Base-by-base conservation (phyloP, 768 basidiomycete genomes). In the Butyriboletus loyo region DNA sequence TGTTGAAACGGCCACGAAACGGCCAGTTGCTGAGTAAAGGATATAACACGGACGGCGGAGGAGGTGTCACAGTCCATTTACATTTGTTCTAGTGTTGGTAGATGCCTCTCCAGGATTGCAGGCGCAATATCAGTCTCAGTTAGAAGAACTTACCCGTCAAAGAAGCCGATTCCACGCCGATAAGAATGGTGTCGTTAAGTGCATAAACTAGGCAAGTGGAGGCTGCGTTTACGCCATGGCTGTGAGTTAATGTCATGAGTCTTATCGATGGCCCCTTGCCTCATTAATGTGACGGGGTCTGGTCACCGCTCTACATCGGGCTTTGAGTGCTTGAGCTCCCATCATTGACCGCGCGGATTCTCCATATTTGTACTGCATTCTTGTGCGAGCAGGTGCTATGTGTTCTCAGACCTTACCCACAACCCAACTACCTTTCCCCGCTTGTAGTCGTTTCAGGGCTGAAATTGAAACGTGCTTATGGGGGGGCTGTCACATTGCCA, bases 191-290 rank as follows among this genome's bases (percentile, higher is more conserved):
- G 40, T 46, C 7, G 25, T 42, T 42, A 27, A 36, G 15, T 49
- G 43, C 40, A 51, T 46, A 37, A 45, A 47, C 35, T 41, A 36
- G 51, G 55, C 40, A 47, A 11, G 53, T 55, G 55, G 50, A 46
- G 42, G 30, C 21, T 30, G 32, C 22, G 27, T 39, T 49, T 40
- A 48, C 38, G 36, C 38, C 24, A 41, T 19, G 15, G 31, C 39
- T 50, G 19, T 35, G 39, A 28, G 37, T 37, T 19, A 50, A 24
- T 53, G 7, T 5, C 24, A 44, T 21, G 43, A 28, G 43, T 22
- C 40, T 52, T 52, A 19, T 37, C 36, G 6, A 37, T 19, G 4
- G n/a, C 10, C n/a, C n/a, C n/a, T 37, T 37, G 9, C 36, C 10
- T 10, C 36, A 37, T 19, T n/a, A 37, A n/a, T n/a, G n/a, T n/a